Evolutionary conservation across 805 yeast genomes (phyloP).

Genomic region (Nakazawaea anatomiae): DNA sequence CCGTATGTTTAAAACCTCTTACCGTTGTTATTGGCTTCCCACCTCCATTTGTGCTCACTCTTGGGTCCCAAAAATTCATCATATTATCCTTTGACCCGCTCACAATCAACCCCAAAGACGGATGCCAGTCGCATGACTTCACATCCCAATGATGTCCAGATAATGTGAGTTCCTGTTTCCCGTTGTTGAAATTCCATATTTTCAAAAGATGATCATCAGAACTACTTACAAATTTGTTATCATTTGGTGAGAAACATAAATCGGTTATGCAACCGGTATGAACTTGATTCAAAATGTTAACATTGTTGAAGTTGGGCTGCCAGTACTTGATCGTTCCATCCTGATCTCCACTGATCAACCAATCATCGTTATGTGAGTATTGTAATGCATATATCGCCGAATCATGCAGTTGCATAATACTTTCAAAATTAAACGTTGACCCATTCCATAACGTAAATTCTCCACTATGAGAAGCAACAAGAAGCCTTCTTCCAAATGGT

Average conservation of each 20-base stretch:
- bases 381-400: constrained; percentile 72
- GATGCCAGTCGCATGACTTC: constrained; percentile 96
- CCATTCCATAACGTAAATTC: constrained; percentile 98
- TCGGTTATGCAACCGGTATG: constrained; percentile 84
- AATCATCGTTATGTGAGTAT: constrained; percentile 87
- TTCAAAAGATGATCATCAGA: constrained; percentile 89
- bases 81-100: constrained; percentile 95
- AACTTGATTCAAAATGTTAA: constrained; percentile 64
- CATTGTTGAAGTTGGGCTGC: constrained; percentile 98
- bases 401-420: constrained; percentile 98
- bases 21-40: constrained; percentile 71
- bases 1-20: constrained; percentile 91
- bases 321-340: constrained; percentile 89
- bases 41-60: constrained; percentile 30
- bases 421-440: constrained; percentile 88
- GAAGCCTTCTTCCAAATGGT: constrained; percentile 86
- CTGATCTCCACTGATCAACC: constrained; percentile 93
- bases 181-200: constrained; percentile 92
- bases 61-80: constrained; percentile 94
- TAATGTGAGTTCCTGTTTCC: constrained; percentile 71
- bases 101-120: constrained; percentile 75
- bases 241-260: constrained; percentile 84
- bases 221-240: constrained; percentile 86
- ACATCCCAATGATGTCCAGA: constrained; percentile 99
- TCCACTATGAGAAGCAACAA: constrained; percentile 89